Percentiles rank a stretch among this genome's conserved stretches.
These are phyloP conservation scores for Saccharomyces paradoxus DNA, from an alignment of 805 yeast species.

Conservation along the genomic window DNA sequence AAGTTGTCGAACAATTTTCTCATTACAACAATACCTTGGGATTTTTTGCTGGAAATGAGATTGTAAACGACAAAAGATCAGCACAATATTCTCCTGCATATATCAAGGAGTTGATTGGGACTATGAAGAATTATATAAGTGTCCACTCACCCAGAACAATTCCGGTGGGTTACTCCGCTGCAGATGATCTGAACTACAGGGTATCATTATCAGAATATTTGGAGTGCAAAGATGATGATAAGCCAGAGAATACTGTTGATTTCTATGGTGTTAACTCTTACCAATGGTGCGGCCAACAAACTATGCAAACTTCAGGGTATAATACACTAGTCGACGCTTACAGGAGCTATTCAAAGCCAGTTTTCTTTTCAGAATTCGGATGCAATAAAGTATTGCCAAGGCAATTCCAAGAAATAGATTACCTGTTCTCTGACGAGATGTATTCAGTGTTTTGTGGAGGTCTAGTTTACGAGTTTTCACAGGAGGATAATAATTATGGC, in stretches of 20 bases:
- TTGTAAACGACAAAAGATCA: conserved; percentile 72
- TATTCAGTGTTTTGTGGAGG: conserved; percentile 76
- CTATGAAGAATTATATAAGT: conserved; percentile 65
- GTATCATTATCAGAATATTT: conserved; percentile 70
- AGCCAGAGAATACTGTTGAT: conserved; percentile 52
- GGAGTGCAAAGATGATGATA: conserved; percentile 52
- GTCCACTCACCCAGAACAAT: conserved; percentile 52
- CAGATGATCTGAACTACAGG: conserved; percentile 78
- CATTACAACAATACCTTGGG: conserved; percentile 83
- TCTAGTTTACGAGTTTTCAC: conserved; percentile 69
- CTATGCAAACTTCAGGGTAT: conserved; percentile 73
- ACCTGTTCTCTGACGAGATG: conserved; percentile 69
- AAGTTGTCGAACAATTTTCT: conserved; percentile 73
- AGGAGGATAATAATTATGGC: conserved; percentile 75
- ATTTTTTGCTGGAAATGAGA: conserved; percentile 87
- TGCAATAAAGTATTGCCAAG: conserved; percentile 80
- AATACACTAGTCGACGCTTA: conserved; percentile 64
- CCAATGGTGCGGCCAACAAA: conserved; percentile 93
- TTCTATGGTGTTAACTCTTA: conserved; percentile 93
- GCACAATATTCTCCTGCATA: conserved; percentile 62
- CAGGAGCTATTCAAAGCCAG: conserved; percentile 58
- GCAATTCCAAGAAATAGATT: conserved; percentile 62
- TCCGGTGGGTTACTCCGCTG: conserved; percentile 95
- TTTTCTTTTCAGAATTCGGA: conserved; percentile 87
- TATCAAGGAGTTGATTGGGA: conserved; percentile 71